Evolutionary conservation across 2,329 filamentous ascomycete genomes (phyloP), one percentile per base, ranked within the genome.

Genomic region (Aspergillus tanneri): DNA sequence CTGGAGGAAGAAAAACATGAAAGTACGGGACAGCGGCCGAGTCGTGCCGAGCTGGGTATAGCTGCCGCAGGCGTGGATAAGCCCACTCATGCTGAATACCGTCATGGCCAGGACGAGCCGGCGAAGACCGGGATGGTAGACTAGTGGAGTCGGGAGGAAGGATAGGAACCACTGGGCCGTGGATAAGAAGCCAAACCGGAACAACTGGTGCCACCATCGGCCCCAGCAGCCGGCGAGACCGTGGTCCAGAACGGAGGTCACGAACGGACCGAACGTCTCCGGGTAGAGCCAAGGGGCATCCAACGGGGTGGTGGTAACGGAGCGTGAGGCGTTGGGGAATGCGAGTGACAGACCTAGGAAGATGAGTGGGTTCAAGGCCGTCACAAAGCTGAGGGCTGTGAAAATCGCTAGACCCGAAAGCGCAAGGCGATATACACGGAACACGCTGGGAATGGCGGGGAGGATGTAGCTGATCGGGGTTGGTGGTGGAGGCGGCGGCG

Each of bases 151-250:
- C 61, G 44, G 58, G 10, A 48, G 51, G n/a, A 23, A 66, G 58
- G 43, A 68, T 58, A 56, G 63, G 55, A 52, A 54, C 57, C 49
- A 82, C 40, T 56, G 74, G 64, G 14, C 76, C 19, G 56, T 66
- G 19, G 54, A 61, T 69, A 32, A 52, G 44, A 52, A 65, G 56
- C 81, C 83, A 46, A 83, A 79, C 1, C 90, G 86, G 71, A 96
- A 95, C 2, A 86, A 85, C 69, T 96, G 91, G 67, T 97, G 92
- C 92, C 92, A 96, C 78, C 84, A 92, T 18, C 76, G 77, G 36
- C 87, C 85, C 92, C 92, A 97, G 70, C 86, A 87, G 1, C 90
- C 91, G 1, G 81, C 78, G 2, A 96, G 74, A 0, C 92, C 91
- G 49, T 82, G 76, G 52, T 90, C 81, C 9, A 72, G 46, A 5